Conservation (phyloP, 1,139 yeast genomes). For the Taiozyma sp. region DNA sequence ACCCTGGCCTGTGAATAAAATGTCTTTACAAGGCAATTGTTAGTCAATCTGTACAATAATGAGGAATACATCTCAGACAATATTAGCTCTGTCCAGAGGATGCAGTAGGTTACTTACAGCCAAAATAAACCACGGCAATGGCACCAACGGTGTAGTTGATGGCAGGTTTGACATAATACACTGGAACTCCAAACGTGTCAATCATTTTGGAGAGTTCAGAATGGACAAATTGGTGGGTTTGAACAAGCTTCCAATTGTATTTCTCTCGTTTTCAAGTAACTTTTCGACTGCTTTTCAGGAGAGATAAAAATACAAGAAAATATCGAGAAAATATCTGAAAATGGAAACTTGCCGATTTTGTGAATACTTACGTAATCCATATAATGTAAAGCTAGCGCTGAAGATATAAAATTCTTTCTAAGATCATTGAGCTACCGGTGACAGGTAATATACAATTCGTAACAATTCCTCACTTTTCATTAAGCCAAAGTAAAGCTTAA, state of each 20-base stretch:
- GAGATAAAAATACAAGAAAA: not conserved
- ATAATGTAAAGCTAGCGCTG: too few relatives aligned
- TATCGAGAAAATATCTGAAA: not conserved
- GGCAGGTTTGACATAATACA: not conserved
- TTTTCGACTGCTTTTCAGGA: not conserved
- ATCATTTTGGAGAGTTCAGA: not conserved
- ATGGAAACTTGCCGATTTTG: not conserved
- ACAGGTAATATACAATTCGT: not conserved
- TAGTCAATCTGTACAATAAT: not conserved
- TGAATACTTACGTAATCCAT: not conserved
- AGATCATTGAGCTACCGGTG: not conserved
- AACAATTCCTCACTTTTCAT: not conserved
- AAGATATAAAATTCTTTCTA: too few relatives aligned
- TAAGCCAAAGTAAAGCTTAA: not conserved
- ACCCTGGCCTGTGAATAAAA: conserved; percentile 90
- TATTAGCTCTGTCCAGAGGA: not conserved
- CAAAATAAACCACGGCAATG: not conserved
- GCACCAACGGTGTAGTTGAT: not conserved
- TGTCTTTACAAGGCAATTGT: conserved; percentile 33
- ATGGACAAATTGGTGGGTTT: not conserved
- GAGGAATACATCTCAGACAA: not conserved
- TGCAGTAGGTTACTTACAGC: not conserved
- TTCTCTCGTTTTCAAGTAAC: not conserved
- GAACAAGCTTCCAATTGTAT: not conserved
- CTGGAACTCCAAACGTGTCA: not conserved